Base-by-base conservation (phyloP, 1,139 yeast genomes). In the Schizosaccharomyces versatilis region DNA sequence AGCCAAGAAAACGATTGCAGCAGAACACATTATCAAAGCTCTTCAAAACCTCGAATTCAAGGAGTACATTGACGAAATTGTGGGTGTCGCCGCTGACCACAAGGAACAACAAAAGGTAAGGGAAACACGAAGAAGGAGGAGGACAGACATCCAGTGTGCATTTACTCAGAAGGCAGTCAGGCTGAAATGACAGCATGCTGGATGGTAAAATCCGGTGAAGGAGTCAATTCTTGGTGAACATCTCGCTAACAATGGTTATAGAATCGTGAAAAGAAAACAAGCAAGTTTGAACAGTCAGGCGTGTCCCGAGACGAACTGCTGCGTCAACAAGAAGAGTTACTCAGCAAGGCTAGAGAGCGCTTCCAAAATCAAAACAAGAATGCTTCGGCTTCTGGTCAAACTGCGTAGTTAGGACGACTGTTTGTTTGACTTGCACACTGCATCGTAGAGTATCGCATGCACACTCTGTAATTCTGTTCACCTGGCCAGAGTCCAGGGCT, bases 1-100 rank as follows among this genome's bases (percentile, higher is more conserved):
- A 65, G 81, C 94, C 54, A 90, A 90, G 68, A 93, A 90, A 68
- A 90, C 99, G 7, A 90, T 90, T 55, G 95, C 96, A 0, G 82
- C 95, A 1, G 98, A 90, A 65, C 99, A 90, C 67, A 97, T 90
- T 52, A 77, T 90, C 59, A 83, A 81, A 65, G 97, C 98, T 0
- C 72, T 90, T 54, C 81, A 79, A 60, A 95, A 84, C 62, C 73
- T 90, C 59, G 99, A 95, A 51, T 90, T 86, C 67, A 76, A 75
- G 55, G 86, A 83, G 60, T 90, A 90, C 66, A 73, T 90, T 54
- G 93, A 82, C 48, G 81, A 85, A 15, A 78, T 90, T 54, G 83
- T 84, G 65, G 81, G 81, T 61, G 88, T 85, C 38, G 73, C 88
- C 62, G 76, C 74, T 56, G 95, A 86, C 64, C 95, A 86, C 66